Base-by-base conservation (phyloP, 768 basidiomycete species). In the Boletus rubroflammeus region DNA sequence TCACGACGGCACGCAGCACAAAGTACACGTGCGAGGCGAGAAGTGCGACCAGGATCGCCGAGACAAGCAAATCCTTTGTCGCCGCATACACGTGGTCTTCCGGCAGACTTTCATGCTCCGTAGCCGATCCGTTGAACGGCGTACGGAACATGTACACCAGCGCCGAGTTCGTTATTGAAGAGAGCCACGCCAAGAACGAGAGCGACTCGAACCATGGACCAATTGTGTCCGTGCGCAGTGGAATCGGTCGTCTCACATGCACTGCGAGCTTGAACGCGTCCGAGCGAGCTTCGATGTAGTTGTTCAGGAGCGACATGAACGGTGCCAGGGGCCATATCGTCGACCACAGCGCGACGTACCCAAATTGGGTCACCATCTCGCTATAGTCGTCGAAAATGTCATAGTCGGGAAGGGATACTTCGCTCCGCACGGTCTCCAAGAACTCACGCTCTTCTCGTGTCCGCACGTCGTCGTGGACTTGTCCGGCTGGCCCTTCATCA, bases 321-420 rank as follows among this genome's bases (percentile, higher is more conserved):
- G 93, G 85, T 3, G 93, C 88, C 17, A 98, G 76, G 3, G 95
- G 93, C 93, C 94, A 98, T 54, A 95, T 91, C 29, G 91, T 86
- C 43, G 86, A 90, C 93, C 94, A 98, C 21, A 98, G 75, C 8
- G 84, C 84, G 29, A 98, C 84, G 66, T 96, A 94, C 0, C 96
- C 95, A 68, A 96, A 97, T 64, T 95, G 93, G 9, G 89, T 88
- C 15, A 90, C 90, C 95, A 99, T 98, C 74, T 99, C 97, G 63
- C 84, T 85, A 71, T 96, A 99, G 72, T 98, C 96, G 49, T 76
- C 81, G 63, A 92, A 94, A 6, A 88, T 75, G 34, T 85, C 81
- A 63, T 95, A 94, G 36, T 85, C 85, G 0, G 94, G 90, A 45
- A 95, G 75, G 25, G 82, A 81, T 6, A 86, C 85, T 73, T 98